Percentiles rank a stretch among this genome's conserved stretches.
phyloP scores from a whole-genome alignment of 768 basidiomycete species.

The Lentinula boryana region DNA sequence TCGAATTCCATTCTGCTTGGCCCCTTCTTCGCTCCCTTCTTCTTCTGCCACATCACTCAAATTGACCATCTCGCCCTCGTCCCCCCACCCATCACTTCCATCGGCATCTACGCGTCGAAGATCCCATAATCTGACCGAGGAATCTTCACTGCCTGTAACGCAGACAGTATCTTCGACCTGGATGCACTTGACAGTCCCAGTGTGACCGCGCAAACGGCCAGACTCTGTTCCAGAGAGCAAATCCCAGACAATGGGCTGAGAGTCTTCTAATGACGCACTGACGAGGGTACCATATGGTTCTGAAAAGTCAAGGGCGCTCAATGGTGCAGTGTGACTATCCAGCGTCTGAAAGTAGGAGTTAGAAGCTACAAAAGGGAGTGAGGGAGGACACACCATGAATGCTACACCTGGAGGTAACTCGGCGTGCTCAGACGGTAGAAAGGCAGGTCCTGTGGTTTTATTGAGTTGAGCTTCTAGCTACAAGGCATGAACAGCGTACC shows the following conservation, averaged over 20 bases:
- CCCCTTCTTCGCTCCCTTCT: constrained; percentile 42
- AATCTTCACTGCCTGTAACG: constrained; percentile 86
- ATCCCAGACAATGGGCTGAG: constrained; percentile 92
- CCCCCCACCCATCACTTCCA: constrained; percentile 45
- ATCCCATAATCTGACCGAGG: constrained; percentile 87
- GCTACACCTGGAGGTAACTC: constrained; percentile 91
- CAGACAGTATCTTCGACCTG: constrained; percentile 93
- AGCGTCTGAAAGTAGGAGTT: constrained; percentile 53
- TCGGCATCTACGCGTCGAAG: constrained; percentile 77
- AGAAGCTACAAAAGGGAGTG: constrained; percentile 8
- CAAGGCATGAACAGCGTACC: constrained; percentile 27
- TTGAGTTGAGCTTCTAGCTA: neutral
- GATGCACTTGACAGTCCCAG: constrained; percentile 75
- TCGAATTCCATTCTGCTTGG: constrained; percentile 32
- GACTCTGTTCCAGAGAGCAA: constrained; percentile 84
- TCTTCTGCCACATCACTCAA: constrained; percentile 64
- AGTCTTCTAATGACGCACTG: constrained; percentile 79
- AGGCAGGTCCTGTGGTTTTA: constrained; percentile 67
- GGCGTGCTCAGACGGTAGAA: constrained; percentile 95
- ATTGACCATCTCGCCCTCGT: constrained; percentile 42
- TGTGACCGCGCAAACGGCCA: constrained; percentile 79
- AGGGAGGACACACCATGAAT: constrained; percentile 73
- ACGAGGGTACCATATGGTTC: constrained; percentile 96
- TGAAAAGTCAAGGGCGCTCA: constrained; percentile 89
- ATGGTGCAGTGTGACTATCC: constrained; percentile 70